phyloP scores from a whole-genome alignment of 139 green algal species.

The Haematococcus sp. region DNA sequence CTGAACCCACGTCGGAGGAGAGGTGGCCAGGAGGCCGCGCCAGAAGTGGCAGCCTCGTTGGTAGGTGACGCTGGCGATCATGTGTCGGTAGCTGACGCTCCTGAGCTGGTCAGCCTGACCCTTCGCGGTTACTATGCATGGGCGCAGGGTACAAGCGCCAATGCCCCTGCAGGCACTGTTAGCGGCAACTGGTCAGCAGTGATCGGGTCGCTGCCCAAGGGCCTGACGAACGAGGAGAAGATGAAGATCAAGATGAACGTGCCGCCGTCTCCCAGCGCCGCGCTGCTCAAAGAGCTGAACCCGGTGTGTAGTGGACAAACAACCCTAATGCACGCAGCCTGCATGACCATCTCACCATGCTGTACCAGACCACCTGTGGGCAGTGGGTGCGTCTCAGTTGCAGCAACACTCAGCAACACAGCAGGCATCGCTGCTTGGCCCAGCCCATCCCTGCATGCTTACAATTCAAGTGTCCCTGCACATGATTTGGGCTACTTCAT shows the following conservation, averaged over 20 bases:
- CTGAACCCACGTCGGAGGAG: slow-evolving; percentile 63
- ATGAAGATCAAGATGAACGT: slow-evolving; percentile 46
- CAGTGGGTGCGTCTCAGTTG: not conserved
- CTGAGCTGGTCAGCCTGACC: not conserved
- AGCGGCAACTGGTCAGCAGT: slow-evolving; percentile 33
- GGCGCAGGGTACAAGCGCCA: not conserved
- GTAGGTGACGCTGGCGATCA: slow-evolving; percentile 17
- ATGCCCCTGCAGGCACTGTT: not conserved
- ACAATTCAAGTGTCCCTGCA: no score
- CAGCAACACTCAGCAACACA: not conserved
- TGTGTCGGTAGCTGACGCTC: not conserved
- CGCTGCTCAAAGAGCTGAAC: slow-evolving; percentile 39
- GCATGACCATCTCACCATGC: not conserved
- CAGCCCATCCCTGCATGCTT: no score
- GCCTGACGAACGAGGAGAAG: slow-evolving; percentile 53
- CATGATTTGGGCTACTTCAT: no score
- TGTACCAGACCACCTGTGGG: no score
- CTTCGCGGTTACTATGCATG: not conserved
- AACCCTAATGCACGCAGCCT: not conserved
- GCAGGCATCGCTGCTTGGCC: no score
- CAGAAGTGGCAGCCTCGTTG: slow-evolving; percentile 31
- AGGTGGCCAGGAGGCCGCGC: slow-evolving; percentile 57
- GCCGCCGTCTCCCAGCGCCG: slow-evolving; percentile 56
- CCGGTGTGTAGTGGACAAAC: slow-evolving; percentile 10
- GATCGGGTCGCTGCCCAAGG: slow-evolving; percentile 73